A percentile compares a stretch with the other conserved stretches of the same genome.
These are phyloP conservation scores for Cladosporium sphaerospermum DNA, from an alignment of 2,329 filamentous ascomycete species.

Conservation along the genomic window DNA sequence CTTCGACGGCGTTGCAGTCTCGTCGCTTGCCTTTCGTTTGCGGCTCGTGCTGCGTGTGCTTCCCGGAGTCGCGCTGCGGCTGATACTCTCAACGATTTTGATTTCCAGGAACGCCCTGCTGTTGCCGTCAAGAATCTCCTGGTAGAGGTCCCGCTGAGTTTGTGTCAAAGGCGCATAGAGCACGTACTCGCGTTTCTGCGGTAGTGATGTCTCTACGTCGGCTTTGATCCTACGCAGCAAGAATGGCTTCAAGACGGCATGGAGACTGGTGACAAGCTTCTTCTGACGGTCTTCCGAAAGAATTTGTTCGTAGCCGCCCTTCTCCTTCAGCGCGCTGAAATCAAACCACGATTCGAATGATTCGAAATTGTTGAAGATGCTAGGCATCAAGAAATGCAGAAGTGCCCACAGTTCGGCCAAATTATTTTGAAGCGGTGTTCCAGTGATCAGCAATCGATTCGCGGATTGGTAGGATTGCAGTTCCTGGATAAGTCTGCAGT, in stretches of 20 bases:
- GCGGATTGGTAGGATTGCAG: constrained; percentile 83
- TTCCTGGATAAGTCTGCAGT: constrained; percentile 84
- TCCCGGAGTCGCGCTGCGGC: constrained; percentile 44
- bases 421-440: constrained; percentile 93
- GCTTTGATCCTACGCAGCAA: constrained; percentile 83
- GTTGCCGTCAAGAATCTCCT: constrained; percentile 59
- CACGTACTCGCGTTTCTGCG: constrained; percentile 94
- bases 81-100: constrained; percentile 64
- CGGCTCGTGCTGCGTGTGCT: constrained; percentile 41
- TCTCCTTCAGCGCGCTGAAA: constrained; percentile 85
- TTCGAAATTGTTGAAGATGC: constrained; percentile 87
- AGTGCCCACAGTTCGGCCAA: constrained; percentile 91
- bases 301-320: constrained; percentile 69
- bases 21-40: constrained; percentile 51
- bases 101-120: constrained; percentile 59
- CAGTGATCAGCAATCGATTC: constrained; percentile 85
- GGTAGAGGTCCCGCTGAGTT: constrained; percentile 86
- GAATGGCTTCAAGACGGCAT: constrained; percentile 87
- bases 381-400: constrained; percentile 85
- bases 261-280: constrained; percentile 77
- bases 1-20: constrained; percentile 53
- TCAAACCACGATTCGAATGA: constrained; percentile 97
- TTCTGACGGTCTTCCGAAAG: constrained; percentile 72
- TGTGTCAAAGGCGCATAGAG: constrained; percentile 86
- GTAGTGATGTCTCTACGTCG: constrained; percentile 85